These are phyloP conservation scores for Secale cereale DNA, from an alignment of 176 grass and related monocot species.

Conservation along the genomic window DNA sequence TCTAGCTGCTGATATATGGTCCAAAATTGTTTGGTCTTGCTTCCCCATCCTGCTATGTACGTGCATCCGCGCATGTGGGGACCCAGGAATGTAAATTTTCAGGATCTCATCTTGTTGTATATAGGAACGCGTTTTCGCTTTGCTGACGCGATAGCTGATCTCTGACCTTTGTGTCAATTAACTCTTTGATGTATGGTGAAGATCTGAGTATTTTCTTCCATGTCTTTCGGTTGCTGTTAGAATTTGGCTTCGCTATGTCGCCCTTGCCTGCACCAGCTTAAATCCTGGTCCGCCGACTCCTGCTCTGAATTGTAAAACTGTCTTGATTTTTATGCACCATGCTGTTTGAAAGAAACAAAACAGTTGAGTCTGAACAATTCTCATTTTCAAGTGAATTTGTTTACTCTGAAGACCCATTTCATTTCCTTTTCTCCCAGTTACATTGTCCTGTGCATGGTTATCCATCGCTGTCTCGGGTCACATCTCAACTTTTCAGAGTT, in stretches of 20 bases:
- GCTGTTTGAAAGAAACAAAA: not conserved
- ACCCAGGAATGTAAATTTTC: constrained; percentile 68
- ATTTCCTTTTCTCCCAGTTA: not conserved
- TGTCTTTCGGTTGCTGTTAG: not conserved
- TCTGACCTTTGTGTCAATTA: constrained; percentile 21
- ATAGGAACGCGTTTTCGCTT: constrained; percentile 36
- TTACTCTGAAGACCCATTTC: not conserved
- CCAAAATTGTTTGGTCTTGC: constrained; percentile 25
- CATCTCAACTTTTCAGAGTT: not conserved
- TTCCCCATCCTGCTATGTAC: constrained; percentile 40
- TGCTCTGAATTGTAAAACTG: not conserved
- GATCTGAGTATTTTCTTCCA: constrained; percentile 6
- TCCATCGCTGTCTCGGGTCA: not conserved
- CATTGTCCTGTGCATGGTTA: not conserved
- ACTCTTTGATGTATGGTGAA: constrained; percentile 15
- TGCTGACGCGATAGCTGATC: constrained; percentile 14
- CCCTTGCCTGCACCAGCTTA: not conserved
- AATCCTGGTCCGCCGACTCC: not conserved
- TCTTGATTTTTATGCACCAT: not conserved
- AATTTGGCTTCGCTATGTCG: not conserved
- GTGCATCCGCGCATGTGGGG: constrained; percentile 28
- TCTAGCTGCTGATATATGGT: constrained; percentile 36
- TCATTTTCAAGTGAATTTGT: not conserved
- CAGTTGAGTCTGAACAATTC: not conserved
- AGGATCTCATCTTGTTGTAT: constrained; percentile 48